Evolutionary conservation across 2,329 filamentous ascomycete species (phyloP).

Genomic region (Beauveria medogensis): DNA sequence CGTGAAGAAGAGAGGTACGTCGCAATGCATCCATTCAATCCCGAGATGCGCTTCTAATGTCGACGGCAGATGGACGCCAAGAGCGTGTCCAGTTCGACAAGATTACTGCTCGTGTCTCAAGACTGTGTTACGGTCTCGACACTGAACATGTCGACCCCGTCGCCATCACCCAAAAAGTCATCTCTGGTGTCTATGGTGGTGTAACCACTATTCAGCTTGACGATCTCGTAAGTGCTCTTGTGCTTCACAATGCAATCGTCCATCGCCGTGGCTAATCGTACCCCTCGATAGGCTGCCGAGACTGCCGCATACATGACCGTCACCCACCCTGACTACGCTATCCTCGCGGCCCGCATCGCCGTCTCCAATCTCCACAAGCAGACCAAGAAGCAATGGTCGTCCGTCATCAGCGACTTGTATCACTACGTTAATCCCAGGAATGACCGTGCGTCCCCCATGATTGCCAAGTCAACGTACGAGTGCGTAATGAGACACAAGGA

Average conservation of each 20-base stretch:
- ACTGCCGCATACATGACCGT: constrained; percentile 99
- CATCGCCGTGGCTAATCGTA: background rate
- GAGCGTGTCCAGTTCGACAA: constrained; percentile 99
- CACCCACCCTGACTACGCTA: constrained; percentile 97
- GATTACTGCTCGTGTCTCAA: constrained; percentile 96
- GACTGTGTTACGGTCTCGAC: constrained; percentile 95
- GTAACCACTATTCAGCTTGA: constrained; percentile 95
- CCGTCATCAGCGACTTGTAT: constrained; percentile 87
- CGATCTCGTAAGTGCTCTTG: constrained; percentile 67
- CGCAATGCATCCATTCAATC: background rate
- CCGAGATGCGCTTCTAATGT: constrained; percentile 20
- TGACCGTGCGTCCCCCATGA: constrained; percentile 78
- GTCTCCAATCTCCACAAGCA: constrained; percentile 99
- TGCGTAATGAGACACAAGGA: constrained; percentile 93
- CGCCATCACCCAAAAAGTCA: constrained; percentile 98
- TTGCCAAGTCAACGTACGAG: constrained; percentile 82
- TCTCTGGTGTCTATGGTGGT: constrained; percentile 97
- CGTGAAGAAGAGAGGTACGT: constrained; percentile 56
- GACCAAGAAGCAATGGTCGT: constrained; percentile 99
- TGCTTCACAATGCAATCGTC: background rate
- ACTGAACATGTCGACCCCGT: constrained; percentile 92
- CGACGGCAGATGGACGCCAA: constrained; percentile 79
- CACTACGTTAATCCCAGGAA: constrained; percentile 97
- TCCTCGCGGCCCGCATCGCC: constrained; percentile 94
- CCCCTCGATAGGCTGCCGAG: constrained; percentile 69